Evolutionary conservation across 176 grass and related monocot genomes (phyloP), one percentile per base, ranked within the genome.

Genomic region (Pontederia crassipes): DNA sequence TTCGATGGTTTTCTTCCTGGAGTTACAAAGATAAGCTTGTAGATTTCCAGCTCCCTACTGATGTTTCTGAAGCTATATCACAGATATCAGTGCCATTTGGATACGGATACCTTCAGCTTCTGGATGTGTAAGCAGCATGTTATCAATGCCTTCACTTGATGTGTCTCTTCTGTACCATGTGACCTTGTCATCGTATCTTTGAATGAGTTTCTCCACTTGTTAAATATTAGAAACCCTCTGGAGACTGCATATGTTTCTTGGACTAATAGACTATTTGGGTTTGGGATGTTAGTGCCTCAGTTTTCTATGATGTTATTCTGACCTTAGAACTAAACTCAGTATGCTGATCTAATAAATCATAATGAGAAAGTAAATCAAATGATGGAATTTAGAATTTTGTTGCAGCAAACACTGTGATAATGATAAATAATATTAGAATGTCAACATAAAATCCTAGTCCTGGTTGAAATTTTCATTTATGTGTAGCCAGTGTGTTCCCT

Each of bases 1-100:
- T 90, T 67, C 80, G 91, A 7, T 96, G 91, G 91, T 96, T 96
- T 65, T 96, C 91, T 75, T 68, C 86, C 73, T 96, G 91, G 91
- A 85, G 72, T 68, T 72, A 78, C 55, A 96, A 85, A 75, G 83
- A 90, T 14, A 69, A 74, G 49, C 79, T 90, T 54, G 73, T 96
- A 57, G 80, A 87, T 12, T 90, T 85, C 70, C 80, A 82, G 54
- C 81, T 96, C 48, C 91, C 91, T 13, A 26, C 57, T 70, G 75
- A 77, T 82, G 65, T 96, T 67, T 81, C 83, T 18, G 91, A 96
- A 64, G 75, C 73, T 59, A 87, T 80, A 66, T 68, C 58, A 35
- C 91, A 90, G 70, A 65, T 74, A 10, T 84, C 65, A 24, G 86
- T 80, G 10, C 83, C 86, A 45, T 90, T 96, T 82, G 91, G 91